Conservation (phyloP, 257 asterid species). For the Salvia splendens region DNA sequence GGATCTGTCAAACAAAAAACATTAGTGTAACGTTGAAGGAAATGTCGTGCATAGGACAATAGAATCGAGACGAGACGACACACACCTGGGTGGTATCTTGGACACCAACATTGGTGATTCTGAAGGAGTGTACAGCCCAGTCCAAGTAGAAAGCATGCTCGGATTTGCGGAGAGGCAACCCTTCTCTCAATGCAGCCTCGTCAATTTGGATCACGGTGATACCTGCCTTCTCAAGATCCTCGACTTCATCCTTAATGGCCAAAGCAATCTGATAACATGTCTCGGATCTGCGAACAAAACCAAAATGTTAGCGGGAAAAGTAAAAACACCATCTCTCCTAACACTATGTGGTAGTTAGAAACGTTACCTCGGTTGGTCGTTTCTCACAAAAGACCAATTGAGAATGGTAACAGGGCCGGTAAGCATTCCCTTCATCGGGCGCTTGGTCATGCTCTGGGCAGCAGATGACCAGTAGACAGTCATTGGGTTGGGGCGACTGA, state of each 20-base stretch:
- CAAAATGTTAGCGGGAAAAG: neutral
- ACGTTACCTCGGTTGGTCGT: conserved; percentile 17
- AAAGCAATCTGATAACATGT: conserved; percentile 41
- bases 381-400: conserved; percentile 22
- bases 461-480: conserved; percentile 23
- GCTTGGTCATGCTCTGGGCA: conserved; percentile 25
- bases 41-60: neutral
- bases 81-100: conserved; percentile 91
- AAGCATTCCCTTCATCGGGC: conserved; percentile 26
- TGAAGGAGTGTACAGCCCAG: conserved; percentile 99
- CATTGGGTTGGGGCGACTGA: conserved; percentile 27
- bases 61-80: neutral
- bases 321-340: neutral
- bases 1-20: conserved; percentile 50
- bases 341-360: neutral
- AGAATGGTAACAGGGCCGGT: conserved; percentile 27
- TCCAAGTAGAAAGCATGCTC: conserved; percentile 74
- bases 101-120: conserved; percentile 86
- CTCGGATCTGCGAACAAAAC: conserved; percentile 53
- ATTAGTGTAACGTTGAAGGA: neutral
- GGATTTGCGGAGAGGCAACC: conserved; percentile 22
- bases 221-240: conserved; percentile 21
- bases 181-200: conserved; percentile 28
- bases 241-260: conserved; percentile 24
- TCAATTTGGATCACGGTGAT: conserved; percentile 23